Evolutionary conservation across 805 yeast genomes (phyloP).

Genomic region (Candida saitoana): DNA sequence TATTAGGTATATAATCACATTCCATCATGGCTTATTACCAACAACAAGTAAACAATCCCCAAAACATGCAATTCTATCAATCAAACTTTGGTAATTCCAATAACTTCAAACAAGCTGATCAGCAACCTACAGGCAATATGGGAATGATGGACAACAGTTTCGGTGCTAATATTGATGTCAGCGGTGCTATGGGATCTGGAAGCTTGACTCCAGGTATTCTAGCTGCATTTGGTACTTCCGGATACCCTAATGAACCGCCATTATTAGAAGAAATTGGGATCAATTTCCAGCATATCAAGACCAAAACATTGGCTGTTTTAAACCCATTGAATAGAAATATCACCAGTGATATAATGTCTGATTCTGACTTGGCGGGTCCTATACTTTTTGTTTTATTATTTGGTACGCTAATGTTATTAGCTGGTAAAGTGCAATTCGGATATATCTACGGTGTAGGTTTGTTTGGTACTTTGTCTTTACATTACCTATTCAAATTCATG

Average conservation of each 20-base stretch:
- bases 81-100: slow-evolving; percentile 28
- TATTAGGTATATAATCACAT: too few relatives aligned
- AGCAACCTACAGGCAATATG: slow-evolving; percentile 11
- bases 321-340: slow-evolving; percentile 63
- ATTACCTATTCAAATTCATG: slow-evolving; percentile 83
- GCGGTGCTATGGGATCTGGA: slow-evolving; percentile 41
- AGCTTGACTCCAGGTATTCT: slow-evolving; percentile 69
- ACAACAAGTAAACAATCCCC: slow-evolving; percentile 29
- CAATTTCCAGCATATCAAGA: slow-evolving; percentile 80
- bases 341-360: slow-evolving; percentile 72
- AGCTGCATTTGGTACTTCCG: slow-evolving; percentile 90
- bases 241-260: slow-evolving; percentile 94
- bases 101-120: slow-evolving; percentile 13
- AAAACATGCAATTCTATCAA: slow-evolving; percentile 42
- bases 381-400: slow-evolving; percentile 80
- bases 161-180: slow-evolving; percentile 32
- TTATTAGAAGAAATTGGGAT: slow-evolving; percentile 89
- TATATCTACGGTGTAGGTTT: slow-evolving; percentile 95
- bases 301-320: slow-evolving; percentile 81
- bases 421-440: slow-evolving; percentile 95
- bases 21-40: slow-evolving; percentile 39
- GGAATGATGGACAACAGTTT: slow-evolving; percentile 40
- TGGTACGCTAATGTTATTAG: slow-evolving; percentile 74
- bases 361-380: slow-evolving; percentile 94
- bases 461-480: slow-evolving; percentile 82